These are phyloP conservation scores for Solanum bulbocastanum DNA, from an alignment of 257 asterid species.

Conservation along the genomic window DNA sequence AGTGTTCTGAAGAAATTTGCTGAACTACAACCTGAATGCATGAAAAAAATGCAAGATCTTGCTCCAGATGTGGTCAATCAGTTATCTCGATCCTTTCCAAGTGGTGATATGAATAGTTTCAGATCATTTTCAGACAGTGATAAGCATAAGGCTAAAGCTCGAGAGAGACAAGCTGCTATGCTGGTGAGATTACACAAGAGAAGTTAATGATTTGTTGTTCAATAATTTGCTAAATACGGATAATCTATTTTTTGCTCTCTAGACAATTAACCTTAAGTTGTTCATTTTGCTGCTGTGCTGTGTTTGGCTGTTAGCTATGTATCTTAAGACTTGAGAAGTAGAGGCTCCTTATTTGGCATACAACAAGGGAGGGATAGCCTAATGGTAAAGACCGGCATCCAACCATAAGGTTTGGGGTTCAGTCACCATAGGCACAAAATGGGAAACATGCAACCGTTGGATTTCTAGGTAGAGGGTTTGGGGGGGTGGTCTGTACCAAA, in stretches of 20 bases:
- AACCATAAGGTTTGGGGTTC: neutral
- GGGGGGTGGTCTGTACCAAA: neutral
- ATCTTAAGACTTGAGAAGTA: neutral
- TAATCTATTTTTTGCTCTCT: neutral
- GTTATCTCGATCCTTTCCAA: constrained; percentile 32
- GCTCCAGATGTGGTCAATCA: constrained; percentile 70
- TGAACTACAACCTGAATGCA: constrained; percentile 74
- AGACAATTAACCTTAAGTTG: neutral
- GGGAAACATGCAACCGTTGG: neutral
- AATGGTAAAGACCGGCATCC: neutral
- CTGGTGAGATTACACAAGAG: constrained; percentile 44
- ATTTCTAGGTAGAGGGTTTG: neutral
- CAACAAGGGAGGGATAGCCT: neutral
- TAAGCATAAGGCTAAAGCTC: constrained; percentile 82
- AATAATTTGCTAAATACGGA: neutral
- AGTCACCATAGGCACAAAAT: neutral
- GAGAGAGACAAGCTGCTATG: constrained; percentile 95
- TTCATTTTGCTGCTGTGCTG: neutral
- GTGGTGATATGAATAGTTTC: constrained; percentile 18
- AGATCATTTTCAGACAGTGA: constrained; percentile 48
- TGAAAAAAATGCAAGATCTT: constrained; percentile 60
- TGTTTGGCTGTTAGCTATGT: neutral
- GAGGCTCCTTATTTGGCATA: neutral
- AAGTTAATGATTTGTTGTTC: neutral
- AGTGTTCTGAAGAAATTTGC: constrained; percentile 61